A percentile compares a stretch with the other conserved stretches of the same genome.
Evolutionary conservation across 1,284 basidiomycete genomes (phyloP).

Genomic region (Heimioporus retisporus): DNA sequence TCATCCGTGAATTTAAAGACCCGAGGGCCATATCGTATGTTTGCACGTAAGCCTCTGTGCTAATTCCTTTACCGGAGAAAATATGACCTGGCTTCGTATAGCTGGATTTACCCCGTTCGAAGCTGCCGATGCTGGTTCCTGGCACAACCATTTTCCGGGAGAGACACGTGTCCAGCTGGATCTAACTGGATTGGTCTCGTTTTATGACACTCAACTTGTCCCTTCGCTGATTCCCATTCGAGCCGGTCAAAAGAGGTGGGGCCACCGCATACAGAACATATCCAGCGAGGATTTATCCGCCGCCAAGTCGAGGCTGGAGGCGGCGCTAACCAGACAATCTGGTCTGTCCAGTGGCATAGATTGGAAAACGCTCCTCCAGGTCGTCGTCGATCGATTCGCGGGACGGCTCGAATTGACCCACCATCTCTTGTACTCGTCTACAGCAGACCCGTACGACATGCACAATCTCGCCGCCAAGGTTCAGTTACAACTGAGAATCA

Average conservation of each 20-base stretch:
- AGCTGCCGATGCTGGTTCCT: slow-evolving; percentile 34
- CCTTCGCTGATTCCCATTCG: slow-evolving; percentile 39
- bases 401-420: slow-evolving; percentile 51
- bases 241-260: slow-evolving; percentile 30
- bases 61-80: not conserved
- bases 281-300: slow-evolving; percentile 25
- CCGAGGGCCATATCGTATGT: no score
- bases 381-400: slow-evolving; percentile 46
- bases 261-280: slow-evolving; percentile 22
- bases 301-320: slow-evolving; percentile 30
- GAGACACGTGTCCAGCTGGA: slow-evolving; percentile 47
- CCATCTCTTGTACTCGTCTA: slow-evolving; percentile 44
- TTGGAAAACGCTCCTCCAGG: no score
- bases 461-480: not conserved
- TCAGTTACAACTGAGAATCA: no score
- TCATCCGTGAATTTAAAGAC: not conserved
- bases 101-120: slow-evolving; percentile 12
- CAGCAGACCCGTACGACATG: not conserved
- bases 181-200: slow-evolving; percentile 34
- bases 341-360: slow-evolving; percentile 42
- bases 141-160: slow-evolving; percentile 45
- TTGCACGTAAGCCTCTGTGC: not conserved
- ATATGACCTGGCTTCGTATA: not conserved
- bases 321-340: slow-evolving; percentile 23
- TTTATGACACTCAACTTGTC: slow-evolving; percentile 16